Evolutionary conservation across 805 yeast species (phyloP).

Genomic region (Candida succiphila): DNA sequence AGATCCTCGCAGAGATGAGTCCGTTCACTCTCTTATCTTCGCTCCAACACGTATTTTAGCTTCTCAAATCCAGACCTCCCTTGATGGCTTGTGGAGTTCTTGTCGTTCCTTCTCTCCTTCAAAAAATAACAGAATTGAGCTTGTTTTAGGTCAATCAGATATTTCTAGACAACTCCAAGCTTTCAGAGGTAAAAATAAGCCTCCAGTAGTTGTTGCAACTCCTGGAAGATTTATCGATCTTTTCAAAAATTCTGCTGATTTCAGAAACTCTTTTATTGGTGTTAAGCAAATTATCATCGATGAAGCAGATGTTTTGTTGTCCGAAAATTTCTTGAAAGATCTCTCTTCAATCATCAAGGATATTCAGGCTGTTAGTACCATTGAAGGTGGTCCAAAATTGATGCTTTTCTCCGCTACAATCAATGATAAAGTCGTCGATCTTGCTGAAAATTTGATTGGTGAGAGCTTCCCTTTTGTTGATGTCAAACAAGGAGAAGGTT

Average conservation of each 20-base stretch:
- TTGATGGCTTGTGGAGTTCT: slow-evolving; percentile 32
- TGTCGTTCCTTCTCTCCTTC: slow-evolving; percentile 3
- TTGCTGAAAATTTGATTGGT: slow-evolving; percentile 55
- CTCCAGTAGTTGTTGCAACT: slow-evolving; percentile 72
- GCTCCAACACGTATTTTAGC: slow-evolving; percentile 93
- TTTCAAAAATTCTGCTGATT: slow-evolving; percentile 33
- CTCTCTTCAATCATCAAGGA: slow-evolving; percentile 45
- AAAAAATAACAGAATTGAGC: slow-evolving; percentile 25
- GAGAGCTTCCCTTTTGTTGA: slow-evolving; percentile 49
- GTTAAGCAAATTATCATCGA: slow-evolving; percentile 68
- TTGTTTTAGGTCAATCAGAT: slow-evolving; percentile 62
- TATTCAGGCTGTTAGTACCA: slow-evolving; percentile 23
- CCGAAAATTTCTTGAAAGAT: slow-evolving; percentile 67
- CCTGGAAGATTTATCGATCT: slow-evolving; percentile 79
- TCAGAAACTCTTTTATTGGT: slow-evolving; percentile 35
- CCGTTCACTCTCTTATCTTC: slow-evolving; percentile 55
- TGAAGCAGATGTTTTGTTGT: slow-evolving; percentile 85
- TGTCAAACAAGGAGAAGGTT: slow-evolving; percentile 61
- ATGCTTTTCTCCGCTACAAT: slow-evolving; percentile 85
- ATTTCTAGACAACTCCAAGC: slow-evolving; percentile 25
- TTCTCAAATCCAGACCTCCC: slow-evolving; percentile 63
- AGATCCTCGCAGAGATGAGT: slow-evolving; percentile 5
- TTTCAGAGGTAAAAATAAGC: slow-evolving; percentile 20
- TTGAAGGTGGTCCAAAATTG: slow-evolving; percentile 38
- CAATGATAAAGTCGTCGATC: slow-evolving; percentile 50